Percentiles rank a stretch among this genome's conserved stretches.
Evolutionary conservation across 768 basidiomycete genomes (phyloP).

Genomic region (Leucogyrophana mollusca): DNA sequence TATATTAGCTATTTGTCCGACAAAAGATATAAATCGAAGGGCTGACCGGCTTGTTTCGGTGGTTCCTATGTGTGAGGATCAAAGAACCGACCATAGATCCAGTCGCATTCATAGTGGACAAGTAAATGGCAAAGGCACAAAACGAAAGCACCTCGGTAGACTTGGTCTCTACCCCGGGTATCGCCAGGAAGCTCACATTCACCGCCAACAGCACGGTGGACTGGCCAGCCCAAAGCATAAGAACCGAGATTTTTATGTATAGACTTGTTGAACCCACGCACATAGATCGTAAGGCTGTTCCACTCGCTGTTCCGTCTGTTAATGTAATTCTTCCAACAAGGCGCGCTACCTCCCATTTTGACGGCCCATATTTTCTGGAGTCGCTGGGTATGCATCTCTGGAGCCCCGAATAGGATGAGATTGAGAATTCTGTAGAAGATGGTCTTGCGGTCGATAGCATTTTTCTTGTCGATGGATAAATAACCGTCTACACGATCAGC

Average conservation of each 20-base stretch:
- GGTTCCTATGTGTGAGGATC: constrained; percentile 1
- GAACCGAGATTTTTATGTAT: too few species aligned
- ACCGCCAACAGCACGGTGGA: constrained; percentile 11
- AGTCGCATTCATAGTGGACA: constrained; percentile 5
- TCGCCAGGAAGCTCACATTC: constrained; percentile 8
- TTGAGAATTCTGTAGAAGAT: background rate
- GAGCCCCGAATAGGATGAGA: constrained; percentile 2
- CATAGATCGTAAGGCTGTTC: constrained; percentile 7
- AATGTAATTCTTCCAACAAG: constrained; percentile 6
- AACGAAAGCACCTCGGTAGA: background rate
- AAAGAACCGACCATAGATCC: constrained; percentile 6
- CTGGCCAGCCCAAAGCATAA: constrained; percentile 1
- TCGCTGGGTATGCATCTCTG: background rate
- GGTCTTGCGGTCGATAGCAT: background rate
- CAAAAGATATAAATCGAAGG: background rate
- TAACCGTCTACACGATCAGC: constrained; percentile 7
- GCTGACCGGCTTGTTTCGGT: constrained; percentile 6
- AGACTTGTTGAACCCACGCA: background rate
- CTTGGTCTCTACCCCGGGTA: background rate
- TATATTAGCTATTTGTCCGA: background rate
- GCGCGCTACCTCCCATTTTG: constrained; percentile 2
- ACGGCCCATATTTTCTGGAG: constrained; percentile 9
- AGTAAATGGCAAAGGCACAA: background rate
- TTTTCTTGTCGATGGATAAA: constrained; percentile 3
- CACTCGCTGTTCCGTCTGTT: constrained; percentile 4